Conservation (phyloP, 2,329 filamentous ascomycete species). For the Paramyrothecium sp. region DNA sequence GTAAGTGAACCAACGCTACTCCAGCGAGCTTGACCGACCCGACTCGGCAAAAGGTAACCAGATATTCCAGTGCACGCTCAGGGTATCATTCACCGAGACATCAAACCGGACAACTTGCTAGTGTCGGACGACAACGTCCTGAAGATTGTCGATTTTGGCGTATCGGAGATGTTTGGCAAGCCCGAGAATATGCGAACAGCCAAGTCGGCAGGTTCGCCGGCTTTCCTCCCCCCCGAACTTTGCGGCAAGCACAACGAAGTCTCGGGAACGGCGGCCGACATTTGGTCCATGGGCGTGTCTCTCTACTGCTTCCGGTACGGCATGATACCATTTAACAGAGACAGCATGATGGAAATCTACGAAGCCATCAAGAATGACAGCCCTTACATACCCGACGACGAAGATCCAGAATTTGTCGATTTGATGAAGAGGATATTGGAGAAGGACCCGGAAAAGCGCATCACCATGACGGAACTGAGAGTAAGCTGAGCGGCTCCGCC, state of each 20-base stretch:
- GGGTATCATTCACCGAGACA: slow-evolving; percentile 92
- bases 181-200: slow-evolving; percentile 79
- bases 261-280: slow-evolving; percentile 85
- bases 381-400: slow-evolving; percentile 59
- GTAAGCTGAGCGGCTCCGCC: slow-evolving; percentile 50
- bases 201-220: slow-evolving; percentile 92
- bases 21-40: background rate
- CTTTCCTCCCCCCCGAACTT: slow-evolving; percentile 90
- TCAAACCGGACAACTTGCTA: slow-evolving; percentile 95
- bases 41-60: background rate
- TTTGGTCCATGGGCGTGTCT: slow-evolving; percentile 98
- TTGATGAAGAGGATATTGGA: slow-evolving; percentile 73
- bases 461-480: slow-evolving; percentile 77
- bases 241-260: slow-evolving; percentile 86
- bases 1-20: slow-evolving; percentile 47
- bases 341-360: slow-evolving; percentile 81
- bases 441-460: slow-evolving; percentile 81
- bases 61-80: slow-evolving; percentile 75
- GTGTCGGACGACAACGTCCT: slow-evolving; percentile 89
- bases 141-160: slow-evolving; percentile 98
- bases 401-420: slow-evolving; percentile 69
- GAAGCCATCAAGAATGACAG: slow-evolving; percentile 78
- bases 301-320: slow-evolving; percentile 92
- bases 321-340: slow-evolving; percentile 78
- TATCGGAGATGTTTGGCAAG: slow-evolving; percentile 97